Evolutionary conservation across 352 stramenopile species (phyloP).

Genomic region (Phytophthora brassicae): DNA sequence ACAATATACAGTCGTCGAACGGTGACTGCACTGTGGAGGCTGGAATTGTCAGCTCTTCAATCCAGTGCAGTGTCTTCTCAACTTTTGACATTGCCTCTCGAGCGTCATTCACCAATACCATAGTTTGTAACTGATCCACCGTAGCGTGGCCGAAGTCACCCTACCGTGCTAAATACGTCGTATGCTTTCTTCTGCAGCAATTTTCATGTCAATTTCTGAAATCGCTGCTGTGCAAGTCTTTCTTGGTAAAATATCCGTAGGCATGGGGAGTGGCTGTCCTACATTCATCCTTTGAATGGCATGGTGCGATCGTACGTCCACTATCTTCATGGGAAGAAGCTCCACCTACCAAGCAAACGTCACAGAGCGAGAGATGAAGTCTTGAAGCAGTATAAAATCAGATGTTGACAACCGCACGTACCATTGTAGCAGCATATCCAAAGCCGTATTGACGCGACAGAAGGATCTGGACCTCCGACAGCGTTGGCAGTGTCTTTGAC

Average conservation of each 20-base stretch:
- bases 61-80: neutral
- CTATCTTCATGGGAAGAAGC: neutral
- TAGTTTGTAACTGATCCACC: neutral
- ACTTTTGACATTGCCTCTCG: neutral
- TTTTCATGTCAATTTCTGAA: slow-evolving; percentile 1
- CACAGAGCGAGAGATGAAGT: neutral
- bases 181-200: neutral
- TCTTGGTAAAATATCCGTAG: neutral
- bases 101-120: slow-evolving; percentile 7
- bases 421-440: neutral
- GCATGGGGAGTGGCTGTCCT: neutral
- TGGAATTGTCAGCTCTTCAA: neutral
- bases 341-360: neutral
- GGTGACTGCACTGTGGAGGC: neutral
- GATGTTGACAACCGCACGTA: neutral
- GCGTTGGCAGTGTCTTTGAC: neutral
- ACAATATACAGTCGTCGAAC: neutral
- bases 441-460: neutral
- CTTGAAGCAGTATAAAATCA: neutral
- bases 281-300: neutral
- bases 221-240: neutral
- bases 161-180: slow-evolving; percentile 1
- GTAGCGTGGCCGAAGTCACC: slow-evolving; percentile 2
- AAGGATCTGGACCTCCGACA: neutral
- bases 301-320: neutral